Base-by-base conservation (phyloP, 2,329 filamentous ascomycete species). In the Xylaria sp. region DNA sequence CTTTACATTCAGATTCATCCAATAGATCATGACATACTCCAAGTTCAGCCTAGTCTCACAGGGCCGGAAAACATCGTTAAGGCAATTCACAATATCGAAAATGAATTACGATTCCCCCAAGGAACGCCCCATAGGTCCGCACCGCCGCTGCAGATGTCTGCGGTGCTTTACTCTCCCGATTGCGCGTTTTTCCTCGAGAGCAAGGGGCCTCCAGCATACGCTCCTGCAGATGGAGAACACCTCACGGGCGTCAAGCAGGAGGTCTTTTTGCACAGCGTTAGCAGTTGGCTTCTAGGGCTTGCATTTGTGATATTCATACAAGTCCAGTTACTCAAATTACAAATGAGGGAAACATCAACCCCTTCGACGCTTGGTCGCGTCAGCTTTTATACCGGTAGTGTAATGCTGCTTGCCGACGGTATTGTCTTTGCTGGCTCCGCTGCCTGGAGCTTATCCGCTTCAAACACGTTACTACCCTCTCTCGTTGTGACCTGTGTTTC, bases 1-100 rank as follows among this genome's bases (percentile, higher is more conserved):
- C 83, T 97, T 64, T 98, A 94, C 79, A 83, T 95, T 36, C 96
- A 98, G 78, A 86, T 95, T 49, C 86, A 92, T 70, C 88, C 89
- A 1, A 80, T 86, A 3, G 80, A 84, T 56, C 78, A 79, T 13
- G 75, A 79, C 9, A 76, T 79, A 23, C 71, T 83, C 25, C 75
- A 79, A 62, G 75, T 80, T 25, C 67, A 78, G 72, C 67, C 78
- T 73, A 67, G 77, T 70, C 58, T 76, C 61, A 80, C 75, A 48
- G 74, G 75, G 66, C 76, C 79, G 1, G 75, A 80, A 57, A 79
- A 79, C 52, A 77, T 81, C 61, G 74, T 77, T 57, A 79, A 80
- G 55, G 75, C 86, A 43, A 84, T 90, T 39, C 77, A 82, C 33
- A 82, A 85, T 55, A 86, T 92, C 66, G 90, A 92, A 78, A 81